phyloP scores from a whole-genome alignment of 148 eudicot genomes.

The Rhododendron williamsianum region DNA sequence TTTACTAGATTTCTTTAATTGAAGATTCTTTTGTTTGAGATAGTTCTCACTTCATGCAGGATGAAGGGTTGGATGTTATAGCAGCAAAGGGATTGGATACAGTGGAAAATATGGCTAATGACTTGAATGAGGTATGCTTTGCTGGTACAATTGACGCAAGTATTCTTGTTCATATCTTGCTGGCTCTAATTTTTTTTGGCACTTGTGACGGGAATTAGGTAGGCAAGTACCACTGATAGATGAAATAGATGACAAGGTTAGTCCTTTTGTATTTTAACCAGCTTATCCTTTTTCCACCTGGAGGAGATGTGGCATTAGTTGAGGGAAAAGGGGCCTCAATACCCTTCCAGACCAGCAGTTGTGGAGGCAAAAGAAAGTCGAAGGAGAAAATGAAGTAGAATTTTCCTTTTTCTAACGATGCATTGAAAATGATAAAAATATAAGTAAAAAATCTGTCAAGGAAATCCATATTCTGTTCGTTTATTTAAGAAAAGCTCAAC shows the following conservation, averaged over 20 bases:
- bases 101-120: conserved; percentile 51
- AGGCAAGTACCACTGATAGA: conserved; percentile 55
- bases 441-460: not conserved
- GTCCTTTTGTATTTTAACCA: not conserved
- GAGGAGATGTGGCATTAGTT: not conserved
- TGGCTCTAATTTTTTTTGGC: not conserved
- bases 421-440: not conserved
- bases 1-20: not conserved
- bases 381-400: not conserved
- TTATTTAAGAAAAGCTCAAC: not conserved
- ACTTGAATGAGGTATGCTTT: conserved; percentile 53
- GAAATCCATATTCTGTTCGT: not conserved
- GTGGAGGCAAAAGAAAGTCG: not conserved
- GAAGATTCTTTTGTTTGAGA: not conserved
- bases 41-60: too few relatives aligned
- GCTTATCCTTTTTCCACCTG: not conserved
- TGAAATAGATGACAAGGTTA: conserved; percentile 57
- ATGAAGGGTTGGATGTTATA: conserved; percentile 41
- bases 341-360: not conserved
- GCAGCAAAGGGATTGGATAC: conserved; percentile 59
- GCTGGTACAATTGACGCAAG: not conserved
- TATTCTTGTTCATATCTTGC: not conserved
- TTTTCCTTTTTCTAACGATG: not conserved
- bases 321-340: not conserved
- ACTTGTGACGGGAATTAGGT: conserved; percentile 38